Evolutionary conservation across 192 early-diverging fungal genomes (phyloP), one percentile per base, ranked within the genome.

Genomic region (Podochytrium sp.): DNA sequence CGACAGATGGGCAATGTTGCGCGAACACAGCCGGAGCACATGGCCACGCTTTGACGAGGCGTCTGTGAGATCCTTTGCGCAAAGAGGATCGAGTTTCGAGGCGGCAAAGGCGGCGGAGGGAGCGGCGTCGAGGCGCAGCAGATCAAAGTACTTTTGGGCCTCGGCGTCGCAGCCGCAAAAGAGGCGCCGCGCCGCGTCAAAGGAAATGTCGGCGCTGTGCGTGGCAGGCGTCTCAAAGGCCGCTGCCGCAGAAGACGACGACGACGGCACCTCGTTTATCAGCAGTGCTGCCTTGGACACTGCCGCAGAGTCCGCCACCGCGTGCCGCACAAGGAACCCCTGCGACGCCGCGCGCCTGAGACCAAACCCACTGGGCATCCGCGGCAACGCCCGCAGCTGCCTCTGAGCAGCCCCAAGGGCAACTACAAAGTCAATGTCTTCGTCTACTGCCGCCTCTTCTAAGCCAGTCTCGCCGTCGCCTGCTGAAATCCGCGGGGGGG

Each of bases 1-100:
- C 50, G 89, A 88, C 43, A 95, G 75, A 62, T 76, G 77, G 18
- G 89, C 83, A 23, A 95, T 68, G n/a, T 76, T 74, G 40, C 79
- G 77, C 23, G 78, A 79, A 68, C 87, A 93, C 35, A 92, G 75
- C 10, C 12, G 32, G n/a, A 66, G 60, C 7, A 12, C 27, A 7
- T n/a, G 12, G 7, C n/a, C n/a, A n/a, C 60, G 27, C 60, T 62
- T 62, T 40, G 60, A 14, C 12, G 6, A 14, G 18, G 18, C 6
- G 7, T 37, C 60, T 12, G 16, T 7, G 30, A 35, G 18, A 56
- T 56, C n/a, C 12, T 16, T 47, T 10, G 10, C 55, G 55, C 55
- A 27, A 57, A 57, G 14, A 62, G 60, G 7, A 29, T 25, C 27
- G 18, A n/a, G 53, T 18, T 25, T 27, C 18, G 27, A 25, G 10